Conservation (phyloP, 176 grass and related monocot genomes). For the Carex myosuroides region DNA sequence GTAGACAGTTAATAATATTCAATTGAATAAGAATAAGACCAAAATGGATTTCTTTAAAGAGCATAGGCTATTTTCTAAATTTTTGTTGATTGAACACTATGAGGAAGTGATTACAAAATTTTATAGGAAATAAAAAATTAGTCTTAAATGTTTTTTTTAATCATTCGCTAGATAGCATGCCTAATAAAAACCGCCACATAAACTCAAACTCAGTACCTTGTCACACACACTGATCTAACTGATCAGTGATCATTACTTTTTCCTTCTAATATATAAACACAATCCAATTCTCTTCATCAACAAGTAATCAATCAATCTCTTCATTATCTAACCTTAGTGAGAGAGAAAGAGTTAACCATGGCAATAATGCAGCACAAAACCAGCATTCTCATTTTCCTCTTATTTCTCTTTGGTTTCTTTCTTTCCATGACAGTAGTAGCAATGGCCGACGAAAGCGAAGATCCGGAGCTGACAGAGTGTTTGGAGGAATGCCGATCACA, state of each 20-base stretch:
- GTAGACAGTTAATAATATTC: background rate
- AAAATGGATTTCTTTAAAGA: background rate
- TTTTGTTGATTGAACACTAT: background rate
- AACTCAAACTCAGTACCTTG: background rate
- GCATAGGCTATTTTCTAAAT: background rate
- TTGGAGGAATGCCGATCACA: constrained; percentile 9
- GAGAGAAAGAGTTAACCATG: background rate
- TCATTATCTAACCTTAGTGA: background rate
- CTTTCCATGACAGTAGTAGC: background rate
- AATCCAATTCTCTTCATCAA: background rate
- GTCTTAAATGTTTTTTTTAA: background rate
- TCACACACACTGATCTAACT: background rate
- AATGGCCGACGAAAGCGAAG: background rate
- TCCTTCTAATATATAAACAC: background rate
- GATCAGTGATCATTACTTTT: background rate
- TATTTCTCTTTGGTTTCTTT: constrained; percentile 1
- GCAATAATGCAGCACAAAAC: background rate
- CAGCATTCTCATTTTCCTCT: background rate
- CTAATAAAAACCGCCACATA: background rate
- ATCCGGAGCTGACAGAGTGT: constrained; percentile 3
- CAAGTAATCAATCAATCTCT: background rate
- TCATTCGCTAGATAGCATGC: background rate
- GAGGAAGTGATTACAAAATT: background rate
- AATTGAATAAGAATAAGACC: background rate
- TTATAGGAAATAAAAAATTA: background rate